Percentiles rank a stretch among this genome's conserved stretches.
These are phyloP conservation scores for Paspalum vaginatum DNA, from an alignment of 176 grass and related monocot species.

Conservation along the genomic window DNA sequence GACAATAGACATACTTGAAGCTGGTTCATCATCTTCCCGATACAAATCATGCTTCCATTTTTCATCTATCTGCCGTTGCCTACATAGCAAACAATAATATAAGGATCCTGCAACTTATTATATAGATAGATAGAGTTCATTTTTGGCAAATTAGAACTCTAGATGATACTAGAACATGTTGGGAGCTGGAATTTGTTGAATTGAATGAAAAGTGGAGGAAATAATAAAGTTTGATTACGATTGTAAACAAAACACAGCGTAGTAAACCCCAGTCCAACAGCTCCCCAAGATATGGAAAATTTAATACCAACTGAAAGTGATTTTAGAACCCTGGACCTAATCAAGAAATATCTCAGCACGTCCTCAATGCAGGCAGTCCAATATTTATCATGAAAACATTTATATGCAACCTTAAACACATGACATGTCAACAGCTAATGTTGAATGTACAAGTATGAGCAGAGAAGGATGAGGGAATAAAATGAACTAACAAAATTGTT, in stretches of 20 bases:
- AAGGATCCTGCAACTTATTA: neutral
- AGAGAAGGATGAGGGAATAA: neutral
- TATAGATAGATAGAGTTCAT: neutral
- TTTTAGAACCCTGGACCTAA: neutral
- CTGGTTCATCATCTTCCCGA: slow-evolving; percentile 54
- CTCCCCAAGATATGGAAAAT: neutral
- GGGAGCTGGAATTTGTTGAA: neutral
- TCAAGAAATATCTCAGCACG: neutral
- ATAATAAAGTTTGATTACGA: neutral
- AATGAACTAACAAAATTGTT: neutral
- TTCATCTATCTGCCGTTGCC: slow-evolving; percentile 89
- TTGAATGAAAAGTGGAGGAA: neutral
- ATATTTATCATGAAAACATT: neutral
- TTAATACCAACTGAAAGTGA: neutral
- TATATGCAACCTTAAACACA: neutral
- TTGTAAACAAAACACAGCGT: neutral
- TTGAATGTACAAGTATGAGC: neutral
- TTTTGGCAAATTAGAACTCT: neutral
- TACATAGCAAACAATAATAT: slow-evolving; percentile 44
- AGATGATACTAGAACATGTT: neutral
- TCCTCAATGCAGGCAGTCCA: neutral
- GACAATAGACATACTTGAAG: slow-evolving; percentile 61
- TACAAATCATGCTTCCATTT: slow-evolving; percentile 99
- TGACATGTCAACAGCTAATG: neutral
- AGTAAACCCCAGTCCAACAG: neutral